These are phyloP conservation scores for Psophocarpus tetragonolobus DNA, from an alignment of 306 rosid species.

Conservation along the genomic window DNA sequence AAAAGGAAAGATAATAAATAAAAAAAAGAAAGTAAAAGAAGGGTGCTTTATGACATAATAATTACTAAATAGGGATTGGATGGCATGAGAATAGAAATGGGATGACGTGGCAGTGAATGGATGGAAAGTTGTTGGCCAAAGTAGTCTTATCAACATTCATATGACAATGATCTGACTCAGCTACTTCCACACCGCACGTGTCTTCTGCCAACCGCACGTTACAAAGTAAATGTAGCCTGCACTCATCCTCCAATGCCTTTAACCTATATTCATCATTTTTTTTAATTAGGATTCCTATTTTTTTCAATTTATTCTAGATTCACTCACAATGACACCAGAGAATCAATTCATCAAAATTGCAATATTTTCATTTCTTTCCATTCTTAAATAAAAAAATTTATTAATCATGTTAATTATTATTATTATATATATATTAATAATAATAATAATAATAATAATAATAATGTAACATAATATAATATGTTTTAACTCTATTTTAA, in stretches of 20 bases:
- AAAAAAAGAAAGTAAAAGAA: no score
- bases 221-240: no score
- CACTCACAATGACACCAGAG: no score
- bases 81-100: neutral
- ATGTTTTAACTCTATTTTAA: no score
- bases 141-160: constrained; percentile 14
- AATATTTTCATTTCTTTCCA: neutral
- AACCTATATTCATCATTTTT: no score
- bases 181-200: neutral
- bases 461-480: no score
- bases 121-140: neutral
- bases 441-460: no score
- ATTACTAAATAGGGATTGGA: neutral
- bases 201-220: neutral
- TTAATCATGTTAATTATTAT: neutral
- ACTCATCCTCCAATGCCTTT: no score
- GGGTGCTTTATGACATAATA: neutral
- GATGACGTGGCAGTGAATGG: neutral
- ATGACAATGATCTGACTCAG: constrained; percentile 37
- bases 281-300: no score
- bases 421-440: no score
- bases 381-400: neutral
- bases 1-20: neutral
- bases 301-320: no score
- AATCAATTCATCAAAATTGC: no score